phyloP scores from a whole-genome alignment of 1,284 basidiomycete species.

The Ceratobasidium theobromae region DNA sequence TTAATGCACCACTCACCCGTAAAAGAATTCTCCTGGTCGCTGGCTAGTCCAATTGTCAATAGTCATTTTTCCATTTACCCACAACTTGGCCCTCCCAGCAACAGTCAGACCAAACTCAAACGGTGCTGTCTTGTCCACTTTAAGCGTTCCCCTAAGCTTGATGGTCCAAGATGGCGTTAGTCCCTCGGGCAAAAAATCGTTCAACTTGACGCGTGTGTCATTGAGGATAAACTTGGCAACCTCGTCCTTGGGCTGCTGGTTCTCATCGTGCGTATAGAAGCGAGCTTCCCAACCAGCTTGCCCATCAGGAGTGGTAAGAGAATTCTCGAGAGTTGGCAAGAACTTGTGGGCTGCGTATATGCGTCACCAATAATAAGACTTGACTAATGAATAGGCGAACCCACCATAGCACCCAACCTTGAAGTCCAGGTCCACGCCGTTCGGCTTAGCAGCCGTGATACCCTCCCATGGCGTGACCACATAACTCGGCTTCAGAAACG shows the following conservation, averaged over 20 bases:
- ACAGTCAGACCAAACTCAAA: slow-evolving; percentile 42
- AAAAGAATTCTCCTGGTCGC: slow-evolving; percentile 67
- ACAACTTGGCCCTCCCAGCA: slow-evolving; percentile 55
- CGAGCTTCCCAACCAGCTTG: slow-evolving; percentile 62
- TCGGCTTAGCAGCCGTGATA: slow-evolving; percentile 51
- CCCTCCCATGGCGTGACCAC: slow-evolving; percentile 60
- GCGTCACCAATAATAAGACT: neutral
- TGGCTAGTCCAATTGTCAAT: slow-evolving; percentile 72
- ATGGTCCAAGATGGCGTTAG: slow-evolving; percentile 55
- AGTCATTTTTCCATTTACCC: slow-evolving; percentile 58
- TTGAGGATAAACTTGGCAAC: slow-evolving; percentile 55
- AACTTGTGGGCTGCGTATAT: slow-evolving; percentile 55
- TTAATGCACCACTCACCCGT: slow-evolving; percentile 50
- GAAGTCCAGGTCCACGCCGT: slow-evolving; percentile 52
- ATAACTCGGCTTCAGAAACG: slow-evolving; percentile 52
- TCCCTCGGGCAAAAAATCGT: slow-evolving; percentile 61
- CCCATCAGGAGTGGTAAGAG: slow-evolving; percentile 52
- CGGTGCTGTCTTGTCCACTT: slow-evolving; percentile 46
- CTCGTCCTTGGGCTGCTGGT: slow-evolving; percentile 48
- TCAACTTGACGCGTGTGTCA: slow-evolving; percentile 65
- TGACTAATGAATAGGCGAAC: slow-evolving; percentile 34
- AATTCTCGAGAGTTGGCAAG: slow-evolving; percentile 59
- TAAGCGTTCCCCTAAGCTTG: slow-evolving; percentile 52
- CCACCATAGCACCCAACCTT: slow-evolving; percentile 62
- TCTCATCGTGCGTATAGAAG: slow-evolving; percentile 57